These are phyloP conservation scores for Cercospora sp. DNA, from an alignment of 2,329 filamentous ascomycete genomes.

Conservation along the genomic window DNA sequence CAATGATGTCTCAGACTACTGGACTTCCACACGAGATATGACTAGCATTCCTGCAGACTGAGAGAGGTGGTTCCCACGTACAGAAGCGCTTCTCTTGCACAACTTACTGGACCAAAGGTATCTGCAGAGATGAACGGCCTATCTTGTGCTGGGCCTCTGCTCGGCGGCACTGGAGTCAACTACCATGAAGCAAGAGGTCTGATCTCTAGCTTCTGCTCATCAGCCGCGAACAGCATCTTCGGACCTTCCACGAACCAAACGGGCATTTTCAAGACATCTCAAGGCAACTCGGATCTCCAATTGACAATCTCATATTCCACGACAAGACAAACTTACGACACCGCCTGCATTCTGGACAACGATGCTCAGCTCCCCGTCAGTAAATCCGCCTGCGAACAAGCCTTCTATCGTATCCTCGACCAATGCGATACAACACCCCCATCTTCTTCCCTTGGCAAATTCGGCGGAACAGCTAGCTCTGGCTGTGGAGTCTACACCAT, in stretches of 20 bases:
- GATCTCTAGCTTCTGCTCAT: slow-evolving; percentile 15
- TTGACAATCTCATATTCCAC: slow-evolving; percentile 13
- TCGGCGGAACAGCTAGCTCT: slow-evolving; percentile 11
- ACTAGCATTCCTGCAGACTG: neutral
- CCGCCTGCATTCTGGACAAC: slow-evolving; percentile 6
- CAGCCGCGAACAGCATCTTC: neutral
- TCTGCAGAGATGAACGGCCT: neutral
- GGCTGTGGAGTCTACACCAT: slow-evolving; percentile 17
- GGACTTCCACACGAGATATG: neutral
- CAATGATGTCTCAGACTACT: neutral
- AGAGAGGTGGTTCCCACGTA: neutral
- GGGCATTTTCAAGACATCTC: slow-evolving; percentile 12
- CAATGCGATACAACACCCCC: slow-evolving; percentile 11
- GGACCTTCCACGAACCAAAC: slow-evolving; percentile 5
- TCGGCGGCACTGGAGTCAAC: slow-evolving; percentile 17
- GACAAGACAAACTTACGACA: slow-evolving; percentile 1
- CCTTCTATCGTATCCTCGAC: slow-evolving; percentile 18
- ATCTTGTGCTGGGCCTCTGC: slow-evolving; percentile 11
- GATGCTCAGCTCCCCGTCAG: neutral
- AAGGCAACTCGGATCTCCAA: slow-evolving; percentile 19
- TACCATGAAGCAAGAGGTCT: slow-evolving; percentile 16
- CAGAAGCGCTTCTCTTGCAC: neutral
- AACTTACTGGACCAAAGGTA: neutral
- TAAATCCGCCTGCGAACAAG: slow-evolving; percentile 8
- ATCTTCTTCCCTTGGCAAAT: slow-evolving; percentile 9